phyloP scores from a whole-genome alignment of 352 stramenopile genomes.

The Phytophthora sojae region DNA sequence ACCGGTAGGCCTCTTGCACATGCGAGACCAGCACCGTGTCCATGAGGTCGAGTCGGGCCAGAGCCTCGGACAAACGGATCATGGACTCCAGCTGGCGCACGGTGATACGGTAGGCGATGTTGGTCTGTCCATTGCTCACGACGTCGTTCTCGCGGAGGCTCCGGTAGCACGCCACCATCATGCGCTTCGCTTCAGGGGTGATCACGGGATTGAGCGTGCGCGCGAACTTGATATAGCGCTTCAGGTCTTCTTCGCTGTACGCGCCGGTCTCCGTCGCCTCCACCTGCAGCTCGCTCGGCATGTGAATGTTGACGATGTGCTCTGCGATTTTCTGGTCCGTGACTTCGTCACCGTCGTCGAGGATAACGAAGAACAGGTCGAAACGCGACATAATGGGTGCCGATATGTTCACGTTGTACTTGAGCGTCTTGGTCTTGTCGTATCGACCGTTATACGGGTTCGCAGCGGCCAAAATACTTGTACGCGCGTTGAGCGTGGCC shows the following conservation, averaged over 20 bases:
- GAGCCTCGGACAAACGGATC: constrained; percentile 97
- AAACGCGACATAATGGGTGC: constrained; percentile 99
- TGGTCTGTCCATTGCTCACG: constrained; percentile 91
- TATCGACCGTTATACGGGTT: constrained; percentile 98
- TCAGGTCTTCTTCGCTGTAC: constrained; percentile 90
- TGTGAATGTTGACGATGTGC: constrained; percentile 98
- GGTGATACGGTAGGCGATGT: constrained; percentile 99
- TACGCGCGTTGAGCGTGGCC: constrained; percentile 98
- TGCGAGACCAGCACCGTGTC: constrained; percentile 92
- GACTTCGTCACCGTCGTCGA: constrained; percentile 98
- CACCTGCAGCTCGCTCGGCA: constrained; percentile 58
- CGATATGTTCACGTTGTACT: constrained; percentile 92
- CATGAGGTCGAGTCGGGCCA: constrained; percentile 96
- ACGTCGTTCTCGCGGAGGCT: constrained; percentile 97
- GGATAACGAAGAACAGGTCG: constrained; percentile 98
- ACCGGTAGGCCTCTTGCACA: constrained; percentile 96
- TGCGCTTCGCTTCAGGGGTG: constrained; percentile 78
- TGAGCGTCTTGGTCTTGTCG: constrained; percentile 91
- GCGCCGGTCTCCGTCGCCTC: constrained; percentile 30
- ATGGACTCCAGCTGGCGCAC: constrained; percentile 99
- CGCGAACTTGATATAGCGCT: constrained; percentile 96
- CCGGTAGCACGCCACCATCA: constrained; percentile 98
- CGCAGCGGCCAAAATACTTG: constrained; percentile 99
- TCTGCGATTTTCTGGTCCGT: constrained; percentile 95
- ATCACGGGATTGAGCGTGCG: constrained; percentile 67